These are phyloP conservation scores for Zygosaccharomyces bailii DNA, from an alignment of 805 yeast species.

Conservation along the genomic window DNA sequence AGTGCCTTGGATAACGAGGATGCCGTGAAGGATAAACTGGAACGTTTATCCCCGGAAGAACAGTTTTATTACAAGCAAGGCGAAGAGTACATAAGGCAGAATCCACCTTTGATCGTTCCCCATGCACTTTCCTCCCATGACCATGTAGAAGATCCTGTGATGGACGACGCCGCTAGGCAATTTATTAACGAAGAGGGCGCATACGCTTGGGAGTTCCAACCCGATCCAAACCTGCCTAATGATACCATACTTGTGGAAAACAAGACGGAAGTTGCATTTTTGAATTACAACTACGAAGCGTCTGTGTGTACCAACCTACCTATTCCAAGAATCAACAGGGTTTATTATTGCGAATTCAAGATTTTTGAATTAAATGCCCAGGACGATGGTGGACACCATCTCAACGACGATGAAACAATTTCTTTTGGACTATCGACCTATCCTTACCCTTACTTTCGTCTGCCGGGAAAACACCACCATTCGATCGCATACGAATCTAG, in stretches of 20 bases:
- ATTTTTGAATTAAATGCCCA: conserved; percentile 63
- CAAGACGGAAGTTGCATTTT: conserved; percentile 57
- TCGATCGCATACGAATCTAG: conserved; percentile 85
- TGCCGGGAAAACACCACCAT: conserved; percentile 87
- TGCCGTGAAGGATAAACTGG: conserved; percentile 56
- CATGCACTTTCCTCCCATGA: conserved; percentile 26
- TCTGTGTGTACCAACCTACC: conserved; percentile 81
- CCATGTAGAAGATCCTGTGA: conserved; percentile 33
- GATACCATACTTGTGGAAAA: conserved; percentile 60
- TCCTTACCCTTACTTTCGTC: conserved; percentile 90
- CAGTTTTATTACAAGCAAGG: conserved; percentile 41
- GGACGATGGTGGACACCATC: conserved; percentile 29
- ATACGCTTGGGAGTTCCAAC: conserved; percentile 81
- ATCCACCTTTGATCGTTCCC: conserved; percentile 45
- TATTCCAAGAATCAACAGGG: conserved; percentile 74
- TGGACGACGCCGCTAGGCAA: conserved; percentile 34
- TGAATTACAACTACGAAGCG: conserved; percentile 55
- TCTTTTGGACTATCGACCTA: conserved; percentile 78
- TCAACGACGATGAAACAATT: conserved; percentile 44
- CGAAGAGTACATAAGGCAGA: conserved; percentile 36
- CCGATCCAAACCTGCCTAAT: conserved; percentile 50
- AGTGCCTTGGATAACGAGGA: conserved; percentile 65
- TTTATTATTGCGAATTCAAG: conserved; percentile 85
- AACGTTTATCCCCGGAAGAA: conserved; percentile 48
- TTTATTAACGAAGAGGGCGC: conserved; percentile 86